Percentiles rank a stretch among this genome's conserved stretches.
Evolutionary conservation across 331 rosid species (phyloP).

Genomic region (Rhamnella rubrinervis): DNA sequence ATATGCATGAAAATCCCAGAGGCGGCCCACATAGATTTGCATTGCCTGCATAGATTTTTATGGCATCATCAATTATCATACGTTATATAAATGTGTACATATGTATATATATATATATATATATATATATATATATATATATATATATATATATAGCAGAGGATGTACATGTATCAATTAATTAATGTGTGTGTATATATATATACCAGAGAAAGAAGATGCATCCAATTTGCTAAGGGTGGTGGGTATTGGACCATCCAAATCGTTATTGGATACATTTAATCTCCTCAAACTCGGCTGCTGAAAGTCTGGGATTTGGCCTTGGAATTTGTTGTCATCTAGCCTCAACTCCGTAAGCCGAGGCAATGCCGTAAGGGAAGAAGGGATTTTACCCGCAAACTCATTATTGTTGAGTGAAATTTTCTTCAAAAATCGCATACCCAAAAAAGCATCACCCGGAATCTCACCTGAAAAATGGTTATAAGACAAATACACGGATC

Average conservation of each 20-base stretch:
- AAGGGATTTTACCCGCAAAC: slow-evolving; percentile 63
- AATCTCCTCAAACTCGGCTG: slow-evolving; percentile 34
- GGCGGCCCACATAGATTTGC: slow-evolving; percentile 55
- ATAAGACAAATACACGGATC: slow-evolving; percentile 53
- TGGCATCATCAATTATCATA: too few relatives aligned
- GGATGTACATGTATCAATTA: not conserved
- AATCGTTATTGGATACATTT: slow-evolving; percentile 54
- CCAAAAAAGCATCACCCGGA: slow-evolving; percentile 55
- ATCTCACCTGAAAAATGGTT: slow-evolving; percentile 73
- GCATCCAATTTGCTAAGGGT: slow-evolving; percentile 39
- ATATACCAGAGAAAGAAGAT: slow-evolving; percentile 45
- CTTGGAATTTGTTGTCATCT: slow-evolving; percentile 70
- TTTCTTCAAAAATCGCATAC: slow-evolving; percentile 52
- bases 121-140: too few relatives aligned
- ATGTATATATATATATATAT: too few relatives aligned
- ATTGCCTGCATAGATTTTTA: slow-evolving; percentile 36
- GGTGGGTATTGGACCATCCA: slow-evolving; percentile 73
- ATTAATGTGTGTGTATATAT: not conserved
- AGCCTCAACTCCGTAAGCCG: slow-evolving; percentile 48
- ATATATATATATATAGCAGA: too few relatives aligned
- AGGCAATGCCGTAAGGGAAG: slow-evolving; percentile 57
- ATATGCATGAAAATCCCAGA: slow-evolving; percentile 31
- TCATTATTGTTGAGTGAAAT: slow-evolving; percentile 51
- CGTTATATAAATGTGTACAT: too few relatives aligned
- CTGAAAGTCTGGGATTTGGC: slow-evolving; percentile 57